A percentile compares a stretch with the other conserved stretches of the same genome.
These are phyloP conservation scores for Fragilaria crotonensis DNA, from an alignment of 108 stramenopile genomes.

Conservation along the genomic window DNA sequence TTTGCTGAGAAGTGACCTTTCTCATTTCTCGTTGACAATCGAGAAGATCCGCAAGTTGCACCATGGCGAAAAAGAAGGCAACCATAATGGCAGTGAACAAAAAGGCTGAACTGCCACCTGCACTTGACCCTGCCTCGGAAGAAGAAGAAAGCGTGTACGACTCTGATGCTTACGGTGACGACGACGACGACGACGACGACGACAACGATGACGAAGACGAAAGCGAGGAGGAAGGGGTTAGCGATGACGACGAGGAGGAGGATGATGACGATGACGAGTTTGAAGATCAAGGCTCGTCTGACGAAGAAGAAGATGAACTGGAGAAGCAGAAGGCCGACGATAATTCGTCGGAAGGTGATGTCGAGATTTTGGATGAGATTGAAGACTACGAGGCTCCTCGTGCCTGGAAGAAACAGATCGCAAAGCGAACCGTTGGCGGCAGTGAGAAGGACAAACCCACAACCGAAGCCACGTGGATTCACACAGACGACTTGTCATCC, in stretches of 20 bases:
- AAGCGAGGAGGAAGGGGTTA: conserved; percentile 17
- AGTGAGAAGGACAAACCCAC: conserved; percentile 8
- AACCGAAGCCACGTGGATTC: conserved; percentile 52
- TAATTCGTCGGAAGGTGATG: conserved; percentile 48
- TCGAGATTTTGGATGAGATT: conserved; percentile 57
- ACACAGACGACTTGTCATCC: conserved; percentile 92
- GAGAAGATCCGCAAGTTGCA: too few relatives aligned
- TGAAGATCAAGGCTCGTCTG: conserved; percentile 83
- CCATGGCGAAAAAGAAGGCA: too few relatives aligned
- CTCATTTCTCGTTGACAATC: too few relatives aligned
- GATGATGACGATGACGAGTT: conserved; percentile 60
- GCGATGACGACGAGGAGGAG: conserved; percentile 31
- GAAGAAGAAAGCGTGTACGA: conserved; percentile 39
- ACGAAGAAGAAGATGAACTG: conserved; percentile 69
- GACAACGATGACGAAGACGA: conserved; percentile 39
- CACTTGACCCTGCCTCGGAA: conserved; percentile 15
- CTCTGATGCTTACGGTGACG: conserved; percentile 22
- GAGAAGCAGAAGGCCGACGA: conserved; percentile 52
- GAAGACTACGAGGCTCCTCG: conserved; percentile 55
- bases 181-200: conserved; percentile 29
- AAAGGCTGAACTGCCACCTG: too few relatives aligned
- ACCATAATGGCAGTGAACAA: too few relatives aligned
- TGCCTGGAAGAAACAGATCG: conserved; percentile 27
- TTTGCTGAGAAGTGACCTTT: too few relatives aligned
- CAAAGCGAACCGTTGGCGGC: conserved; percentile 25